Evolutionary conservation across 2,329 filamentous ascomycete species (phyloP), one percentile per base, ranked within the genome.

Genomic region (Neophaeococcomyces mojaviensis): DNA sequence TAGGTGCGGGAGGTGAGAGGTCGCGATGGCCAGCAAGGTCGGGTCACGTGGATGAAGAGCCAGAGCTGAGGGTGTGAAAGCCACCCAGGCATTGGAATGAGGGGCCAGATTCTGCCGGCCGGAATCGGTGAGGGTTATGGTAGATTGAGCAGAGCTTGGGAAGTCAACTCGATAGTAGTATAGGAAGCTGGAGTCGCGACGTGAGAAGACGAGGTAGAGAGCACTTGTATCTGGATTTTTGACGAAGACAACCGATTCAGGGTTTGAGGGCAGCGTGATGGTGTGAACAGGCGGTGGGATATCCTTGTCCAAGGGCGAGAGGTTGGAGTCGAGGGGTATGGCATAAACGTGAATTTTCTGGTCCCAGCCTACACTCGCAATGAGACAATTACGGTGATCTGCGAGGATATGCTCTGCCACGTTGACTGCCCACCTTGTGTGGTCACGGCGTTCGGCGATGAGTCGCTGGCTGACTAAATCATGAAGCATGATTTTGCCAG

Each of bases 1-100:
- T 74, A 82, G 77, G 52, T 79, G 72, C 2, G 79, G 79, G 1
- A 78, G 67, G 1, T 75, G 71, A 2, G 75, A 79, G 1, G 79
- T 81, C 9, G 76, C 78, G 5, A 82, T 68, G 1, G 79, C 79
- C 1, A 80, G 53, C 1, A 82, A 58, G 3, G 67, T 67, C 1
- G 73, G 63, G 53, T 82, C 74, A 2, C 64, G 68, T 0, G 79
- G 79, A 47, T 68, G 76, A 1, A 77, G 58, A 7, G 76, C 71
- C 16, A 83, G 64, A 36, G 72, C 72, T 5, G 76, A 74, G 0
- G 79, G 78, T 0, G 77, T 79, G 57, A 82, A 82, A 1, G 76
- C 70, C 12, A 79, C 63, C 79, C 79, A 82, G n/a, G 78, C 70
- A 56, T 77, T 81, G 2, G 77, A 79, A 55, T 78, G 72, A 1